Conservation (phyloP, 257 asterid genomes). For the Gentiana macrophylla region DNA sequence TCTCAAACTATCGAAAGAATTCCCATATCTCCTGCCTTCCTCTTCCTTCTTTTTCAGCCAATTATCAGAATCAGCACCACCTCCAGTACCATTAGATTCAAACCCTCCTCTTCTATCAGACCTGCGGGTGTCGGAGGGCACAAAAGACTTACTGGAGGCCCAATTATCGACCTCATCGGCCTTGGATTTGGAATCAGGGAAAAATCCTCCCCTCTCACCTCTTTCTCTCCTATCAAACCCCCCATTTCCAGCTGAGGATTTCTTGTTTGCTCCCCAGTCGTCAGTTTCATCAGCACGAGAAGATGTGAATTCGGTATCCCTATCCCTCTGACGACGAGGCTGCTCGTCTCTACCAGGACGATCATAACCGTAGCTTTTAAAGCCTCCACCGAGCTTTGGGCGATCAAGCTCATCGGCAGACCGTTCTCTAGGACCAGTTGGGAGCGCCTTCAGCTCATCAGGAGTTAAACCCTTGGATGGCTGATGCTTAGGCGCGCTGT, state of each 20-base stretch:
- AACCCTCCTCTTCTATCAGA: slow-evolving; percentile 54
- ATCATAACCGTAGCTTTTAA: slow-evolving; percentile 53
- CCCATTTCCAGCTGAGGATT: slow-evolving; percentile 29
- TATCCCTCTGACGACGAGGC: slow-evolving; percentile 63
- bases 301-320: slow-evolving; percentile 35
- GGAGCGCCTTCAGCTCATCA: slow-evolving; percentile 47
- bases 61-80: slow-evolving; percentile 57
- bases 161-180: slow-evolving; percentile 89
- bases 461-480: slow-evolving; percentile 32
- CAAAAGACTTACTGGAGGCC: slow-evolving; percentile 65
- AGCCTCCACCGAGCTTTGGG: slow-evolving; percentile 56
- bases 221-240: slow-evolving; percentile 80
- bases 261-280: slow-evolving; percentile 76
- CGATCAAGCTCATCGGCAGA: slow-evolving; percentile 78
- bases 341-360: slow-evolving; percentile 47
- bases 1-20: slow-evolving; percentile 66
- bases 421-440: slow-evolving; percentile 81
- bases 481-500: slow-evolving; percentile 25
- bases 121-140: slow-evolving; percentile 55
- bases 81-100: slow-evolving; percentile 46
- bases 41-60: slow-evolving; percentile 73
- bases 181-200: slow-evolving; percentile 70
- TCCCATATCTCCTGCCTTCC: slow-evolving; percentile 34
- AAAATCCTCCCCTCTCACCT: slow-evolving; percentile 71
- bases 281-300: slow-evolving; percentile 92